Conservation (phyloP, 208 protist species). For the Trypanosoma scelopori region DNA sequence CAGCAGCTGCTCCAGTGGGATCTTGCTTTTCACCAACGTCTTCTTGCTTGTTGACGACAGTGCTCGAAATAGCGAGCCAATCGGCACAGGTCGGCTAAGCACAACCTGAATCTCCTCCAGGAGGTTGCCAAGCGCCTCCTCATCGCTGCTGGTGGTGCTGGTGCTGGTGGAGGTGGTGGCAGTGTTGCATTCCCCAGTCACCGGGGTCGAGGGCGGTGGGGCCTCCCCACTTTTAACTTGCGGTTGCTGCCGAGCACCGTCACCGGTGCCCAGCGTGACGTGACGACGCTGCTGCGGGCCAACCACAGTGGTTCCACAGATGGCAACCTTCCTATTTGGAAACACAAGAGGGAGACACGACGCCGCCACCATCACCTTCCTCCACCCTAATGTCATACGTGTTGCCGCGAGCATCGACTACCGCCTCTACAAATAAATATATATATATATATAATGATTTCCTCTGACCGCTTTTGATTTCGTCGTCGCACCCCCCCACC, state of each 20-base stretch:
- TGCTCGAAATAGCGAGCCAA: constrained; percentile 45
- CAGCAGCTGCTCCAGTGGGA: constrained; percentile 62
- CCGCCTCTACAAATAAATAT: neutral
- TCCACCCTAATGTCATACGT: neutral
- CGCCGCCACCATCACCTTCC: too few species aligned
- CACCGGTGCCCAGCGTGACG: too few species aligned
- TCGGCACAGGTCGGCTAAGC: constrained; percentile 25
- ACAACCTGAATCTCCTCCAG: constrained; percentile 33
- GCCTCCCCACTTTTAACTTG: too few species aligned
- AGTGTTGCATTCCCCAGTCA: too few species aligned
- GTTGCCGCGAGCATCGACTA: neutral
- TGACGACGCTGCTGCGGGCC: too few species aligned
- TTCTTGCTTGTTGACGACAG: constrained; percentile 38
- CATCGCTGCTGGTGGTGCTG: neutral
- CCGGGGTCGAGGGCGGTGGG: too few species aligned
- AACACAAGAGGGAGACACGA: too few species aligned
- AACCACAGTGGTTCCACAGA: too few species aligned
- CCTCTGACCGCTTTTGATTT: too few species aligned
- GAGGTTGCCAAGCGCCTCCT: constrained; percentile 27
- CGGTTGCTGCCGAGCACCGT: too few species aligned
- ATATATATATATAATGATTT: neutral
- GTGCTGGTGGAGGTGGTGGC: neutral
- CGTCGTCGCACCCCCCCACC: too few species aligned
- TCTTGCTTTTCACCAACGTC: constrained; percentile 36
- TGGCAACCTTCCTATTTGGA: too few species aligned